Conservation (phyloP, 2,329 filamentous ascomycete genomes). For the Cordyceps farinosa region DNA sequence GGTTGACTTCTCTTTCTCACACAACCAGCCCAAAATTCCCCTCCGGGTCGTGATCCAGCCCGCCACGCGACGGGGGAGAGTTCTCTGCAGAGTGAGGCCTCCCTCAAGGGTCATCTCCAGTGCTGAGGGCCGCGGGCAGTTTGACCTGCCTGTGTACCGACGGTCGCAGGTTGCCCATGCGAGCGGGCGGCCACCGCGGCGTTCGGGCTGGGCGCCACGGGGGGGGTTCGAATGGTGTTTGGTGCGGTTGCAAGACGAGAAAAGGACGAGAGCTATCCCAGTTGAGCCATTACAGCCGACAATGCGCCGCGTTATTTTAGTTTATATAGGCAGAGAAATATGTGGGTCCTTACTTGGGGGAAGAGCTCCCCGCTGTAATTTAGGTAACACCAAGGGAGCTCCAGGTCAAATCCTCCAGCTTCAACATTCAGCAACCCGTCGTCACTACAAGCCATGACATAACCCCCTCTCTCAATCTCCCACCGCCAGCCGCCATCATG, state of each 20-base stretch:
- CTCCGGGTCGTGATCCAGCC: slow-evolving; percentile 62
- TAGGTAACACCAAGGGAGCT: too few species aligned
- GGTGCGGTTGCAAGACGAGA: slow-evolving; percentile 44
- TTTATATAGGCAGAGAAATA: slow-evolving; percentile 24
- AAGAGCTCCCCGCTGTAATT: too few species aligned
- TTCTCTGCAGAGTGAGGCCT: slow-evolving; percentile 70
- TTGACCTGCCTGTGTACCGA: slow-evolving; percentile 35
- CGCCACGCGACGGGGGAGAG: slow-evolving; percentile 69
- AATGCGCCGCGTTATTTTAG: slow-evolving; percentile 15
- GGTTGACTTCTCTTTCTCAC: slow-evolving; percentile 55
- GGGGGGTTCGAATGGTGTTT: slow-evolving; percentile 54
- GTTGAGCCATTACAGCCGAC: slow-evolving; percentile 61
- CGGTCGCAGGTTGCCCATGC: slow-evolving; percentile 63
- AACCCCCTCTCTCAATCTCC: not conserved
- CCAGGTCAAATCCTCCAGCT: not conserved
- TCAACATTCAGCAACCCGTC: not conserved
- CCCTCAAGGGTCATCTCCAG: slow-evolving; percentile 67
- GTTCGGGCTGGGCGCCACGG: slow-evolving; percentile 65
- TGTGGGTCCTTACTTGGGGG: too few species aligned
- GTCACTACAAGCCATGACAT: not conserved
- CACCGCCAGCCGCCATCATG: slow-evolving; percentile 43
- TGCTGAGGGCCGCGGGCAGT: slow-evolving; percentile 57
- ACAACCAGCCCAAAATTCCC: slow-evolving; percentile 53
- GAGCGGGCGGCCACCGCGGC: slow-evolving; percentile 63
- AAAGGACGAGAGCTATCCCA: slow-evolving; percentile 54